These are phyloP conservation scores for bread wheat (Triticum aestivum) DNA, from an alignment of 176 grass and related monocot species.

Conservation along the genomic window DNA sequence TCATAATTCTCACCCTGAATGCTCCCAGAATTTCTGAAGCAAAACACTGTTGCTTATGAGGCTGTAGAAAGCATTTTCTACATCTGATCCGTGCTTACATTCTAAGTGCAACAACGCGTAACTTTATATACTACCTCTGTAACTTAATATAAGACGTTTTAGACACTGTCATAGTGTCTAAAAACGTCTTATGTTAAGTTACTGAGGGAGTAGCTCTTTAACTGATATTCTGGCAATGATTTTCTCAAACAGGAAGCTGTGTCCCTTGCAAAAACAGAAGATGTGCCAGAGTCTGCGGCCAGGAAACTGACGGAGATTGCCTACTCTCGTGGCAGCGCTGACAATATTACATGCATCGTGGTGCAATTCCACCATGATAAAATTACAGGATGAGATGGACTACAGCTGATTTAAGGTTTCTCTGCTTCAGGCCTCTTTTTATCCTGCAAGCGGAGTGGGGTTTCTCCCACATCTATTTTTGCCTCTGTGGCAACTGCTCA, in stretches of 20 bases:
- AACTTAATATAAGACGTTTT: no score
- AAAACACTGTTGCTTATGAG: not conserved
- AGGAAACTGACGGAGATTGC: slow-evolving; percentile 66
- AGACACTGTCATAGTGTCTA: no score
- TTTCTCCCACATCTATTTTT: slow-evolving; percentile 22
- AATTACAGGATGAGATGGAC: slow-evolving; percentile 34
- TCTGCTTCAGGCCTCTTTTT: slow-evolving; percentile 46
- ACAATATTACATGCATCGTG: slow-evolving; percentile 90
- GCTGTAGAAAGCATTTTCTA: not conserved
- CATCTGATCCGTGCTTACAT: not conserved
- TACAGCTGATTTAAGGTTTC: slow-evolving; percentile 27
- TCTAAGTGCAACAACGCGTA: not conserved
- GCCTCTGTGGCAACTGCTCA: slow-evolving; percentile 34
- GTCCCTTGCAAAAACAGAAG: slow-evolving; percentile 67
- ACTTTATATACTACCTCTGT: not conserved
- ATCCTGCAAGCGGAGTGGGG: slow-evolving; percentile 33
- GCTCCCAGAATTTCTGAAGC: not conserved
- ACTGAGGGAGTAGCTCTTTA: not conserved
- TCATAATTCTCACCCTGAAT: not conserved
- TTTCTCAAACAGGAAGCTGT: slow-evolving; percentile 62
- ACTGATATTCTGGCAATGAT: not conserved
- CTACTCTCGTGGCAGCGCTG: slow-evolving; percentile 55
- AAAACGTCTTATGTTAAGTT: no score
- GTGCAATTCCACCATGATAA: slow-evolving; percentile 71
- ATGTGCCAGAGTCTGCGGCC: slow-evolving; percentile 52